These are phyloP conservation scores for Sporisorium graminicola DNA, from an alignment of 1,284 basidiomycete genomes.

Conservation along the genomic window DNA sequence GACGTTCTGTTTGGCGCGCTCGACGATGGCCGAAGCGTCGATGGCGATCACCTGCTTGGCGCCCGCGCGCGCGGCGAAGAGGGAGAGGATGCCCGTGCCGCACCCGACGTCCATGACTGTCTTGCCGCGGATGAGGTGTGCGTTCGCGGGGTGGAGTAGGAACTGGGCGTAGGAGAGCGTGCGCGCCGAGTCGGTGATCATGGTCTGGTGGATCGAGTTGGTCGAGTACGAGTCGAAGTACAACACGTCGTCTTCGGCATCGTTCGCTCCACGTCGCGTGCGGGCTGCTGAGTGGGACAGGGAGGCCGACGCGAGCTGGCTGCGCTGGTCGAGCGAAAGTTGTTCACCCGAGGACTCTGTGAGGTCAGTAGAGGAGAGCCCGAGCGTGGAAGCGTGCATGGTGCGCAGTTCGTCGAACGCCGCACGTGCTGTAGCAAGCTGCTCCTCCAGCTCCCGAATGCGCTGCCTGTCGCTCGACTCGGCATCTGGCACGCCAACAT, in stretches of 20 bases:
- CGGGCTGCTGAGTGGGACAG: slow-evolving; percentile 3
- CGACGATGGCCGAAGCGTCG: slow-evolving; percentile 88
- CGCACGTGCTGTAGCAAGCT: slow-evolving; percentile 41
- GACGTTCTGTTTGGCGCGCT: slow-evolving; percentile 85
- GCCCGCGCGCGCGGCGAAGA: slow-evolving; percentile 91
- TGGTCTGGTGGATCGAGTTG: slow-evolving; percentile 80
- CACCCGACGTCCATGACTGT: slow-evolving; percentile 90
- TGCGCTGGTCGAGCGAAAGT: slow-evolving; percentile 12
- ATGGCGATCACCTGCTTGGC: slow-evolving; percentile 93
- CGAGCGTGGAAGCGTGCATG: slow-evolving; percentile 41
- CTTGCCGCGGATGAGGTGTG: slow-evolving; percentile 84
- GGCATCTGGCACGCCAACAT: no score
- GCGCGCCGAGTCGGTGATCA: slow-evolving; percentile 84
- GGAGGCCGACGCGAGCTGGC: slow-evolving; percentile 19
- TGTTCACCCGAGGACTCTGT: slow-evolving; percentile 9
- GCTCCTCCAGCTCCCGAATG: slow-evolving; percentile 47
- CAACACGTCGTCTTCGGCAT: slow-evolving; percentile 80
- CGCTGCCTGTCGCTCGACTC: slow-evolving; percentile 2
- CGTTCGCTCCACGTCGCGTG: slow-evolving; percentile 22
- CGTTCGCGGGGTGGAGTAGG: slow-evolving; percentile 81
- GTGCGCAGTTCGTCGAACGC: slow-evolving; percentile 58
- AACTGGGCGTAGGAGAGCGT: slow-evolving; percentile 93
- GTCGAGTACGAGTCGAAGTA: slow-evolving; percentile 95
- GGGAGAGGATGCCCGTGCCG: slow-evolving; percentile 78
- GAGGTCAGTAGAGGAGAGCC: slow-evolving; percentile 32